A percentile compares a stretch with the other conserved stretches of the same genome.
Evolutionary conservation across 2,329 filamentous ascomycete genomes (phyloP).

Genomic region (Neonectria faginata): DNA sequence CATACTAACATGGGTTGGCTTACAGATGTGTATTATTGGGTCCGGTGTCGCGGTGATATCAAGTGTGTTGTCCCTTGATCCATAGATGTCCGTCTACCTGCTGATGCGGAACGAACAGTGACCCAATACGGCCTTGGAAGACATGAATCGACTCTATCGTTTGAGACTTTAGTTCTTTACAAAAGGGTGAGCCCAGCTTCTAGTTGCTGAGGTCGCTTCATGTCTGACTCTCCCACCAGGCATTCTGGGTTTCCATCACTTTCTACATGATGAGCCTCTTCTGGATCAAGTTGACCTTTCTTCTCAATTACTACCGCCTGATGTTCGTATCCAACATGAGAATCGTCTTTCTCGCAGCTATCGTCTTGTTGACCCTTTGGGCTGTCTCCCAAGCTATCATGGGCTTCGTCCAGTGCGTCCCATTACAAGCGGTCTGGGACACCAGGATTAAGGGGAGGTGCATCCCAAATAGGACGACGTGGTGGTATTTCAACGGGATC

Average conservation of each 20-base stretch:
- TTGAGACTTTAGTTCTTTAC: background rate
- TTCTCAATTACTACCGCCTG: constrained; percentile 36
- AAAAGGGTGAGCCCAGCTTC: constrained; percentile 17
- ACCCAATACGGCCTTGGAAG: constrained; percentile 29
- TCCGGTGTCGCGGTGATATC: constrained; percentile 21
- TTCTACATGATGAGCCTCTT: constrained; percentile 25
- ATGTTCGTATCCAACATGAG: constrained; percentile 28
- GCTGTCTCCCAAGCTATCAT: constrained; percentile 7
- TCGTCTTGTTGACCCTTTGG: constrained; percentile 26
- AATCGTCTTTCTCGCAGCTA: constrained; percentile 1
- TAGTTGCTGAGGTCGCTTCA: accelerated
- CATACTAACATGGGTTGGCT: background rate
- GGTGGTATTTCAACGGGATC: constrained; percentile 12
- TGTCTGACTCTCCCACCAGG: constrained; percentile 9
- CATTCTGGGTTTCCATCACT: constrained; percentile 26
- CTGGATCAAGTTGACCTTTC: constrained; percentile 32
- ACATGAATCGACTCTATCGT: constrained; percentile 17
- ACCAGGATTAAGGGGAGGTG: constrained; percentile 11
- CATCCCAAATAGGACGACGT: background rate
- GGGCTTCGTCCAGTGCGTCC: constrained; percentile 27
- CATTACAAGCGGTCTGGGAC: constrained; percentile 28
- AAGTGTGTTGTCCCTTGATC: constrained; percentile 17
- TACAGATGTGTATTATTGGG: constrained; percentile 27
- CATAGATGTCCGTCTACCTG: accelerated
- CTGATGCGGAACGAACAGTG: constrained; percentile 33